phyloP scores from a whole-genome alignment of 2,329 filamentous ascomycete species.

The Microsporum ferrugineum region DNA sequence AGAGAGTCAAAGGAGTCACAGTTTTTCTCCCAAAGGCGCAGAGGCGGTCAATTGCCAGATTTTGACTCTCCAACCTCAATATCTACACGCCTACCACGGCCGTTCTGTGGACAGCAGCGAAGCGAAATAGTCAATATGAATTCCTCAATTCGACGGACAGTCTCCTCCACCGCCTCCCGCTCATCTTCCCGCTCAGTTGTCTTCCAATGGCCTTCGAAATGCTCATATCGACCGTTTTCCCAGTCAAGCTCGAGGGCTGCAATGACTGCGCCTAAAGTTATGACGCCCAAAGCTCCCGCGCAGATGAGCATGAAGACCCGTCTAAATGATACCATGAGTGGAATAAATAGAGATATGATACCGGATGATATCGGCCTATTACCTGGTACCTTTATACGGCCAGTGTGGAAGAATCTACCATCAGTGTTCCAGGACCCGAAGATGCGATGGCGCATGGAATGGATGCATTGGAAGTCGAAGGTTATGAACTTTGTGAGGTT shows the following conservation, averaged over 20 bases:
- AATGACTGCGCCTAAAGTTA: conserved; percentile 14
- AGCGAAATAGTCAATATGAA: conserved; percentile 21
- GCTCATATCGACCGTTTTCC: conserved; percentile 28
- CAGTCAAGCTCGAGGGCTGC: conserved; percentile 18
- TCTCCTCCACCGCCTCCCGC: conserved; percentile 14
- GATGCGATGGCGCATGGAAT: conserved; percentile 30
- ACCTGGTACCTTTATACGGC: conserved; percentile 33
- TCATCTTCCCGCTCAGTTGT: conserved; percentile 8
- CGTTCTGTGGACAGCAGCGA: not conserved
- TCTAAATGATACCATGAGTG: conserved; percentile 19
- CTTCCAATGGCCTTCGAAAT: conserved; percentile 13
- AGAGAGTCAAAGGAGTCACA: not conserved
- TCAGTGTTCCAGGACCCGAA: conserved; percentile 29
- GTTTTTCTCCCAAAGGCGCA: not conserved
- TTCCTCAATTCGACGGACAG: conserved; percentile 20
- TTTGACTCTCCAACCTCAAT: not conserved
- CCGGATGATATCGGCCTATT: conserved; percentile 38
- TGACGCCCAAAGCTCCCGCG: conserved; percentile 22
- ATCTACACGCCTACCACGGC: not conserved
- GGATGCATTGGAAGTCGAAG: conserved; percentile 28
- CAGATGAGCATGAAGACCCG: conserved; percentile 32
- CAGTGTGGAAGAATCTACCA: conserved; percentile 30
- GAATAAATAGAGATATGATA: conserved; percentile 22
- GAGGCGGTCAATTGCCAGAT: not conserved
- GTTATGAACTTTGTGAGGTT: conserved; percentile 28